A percentile compares a stretch with the other conserved stretches of the same genome.
These are phyloP conservation scores for Cercospora sp. DNA, from an alignment of 2,329 filamentous ascomycete genomes.

Conservation along the genomic window DNA sequence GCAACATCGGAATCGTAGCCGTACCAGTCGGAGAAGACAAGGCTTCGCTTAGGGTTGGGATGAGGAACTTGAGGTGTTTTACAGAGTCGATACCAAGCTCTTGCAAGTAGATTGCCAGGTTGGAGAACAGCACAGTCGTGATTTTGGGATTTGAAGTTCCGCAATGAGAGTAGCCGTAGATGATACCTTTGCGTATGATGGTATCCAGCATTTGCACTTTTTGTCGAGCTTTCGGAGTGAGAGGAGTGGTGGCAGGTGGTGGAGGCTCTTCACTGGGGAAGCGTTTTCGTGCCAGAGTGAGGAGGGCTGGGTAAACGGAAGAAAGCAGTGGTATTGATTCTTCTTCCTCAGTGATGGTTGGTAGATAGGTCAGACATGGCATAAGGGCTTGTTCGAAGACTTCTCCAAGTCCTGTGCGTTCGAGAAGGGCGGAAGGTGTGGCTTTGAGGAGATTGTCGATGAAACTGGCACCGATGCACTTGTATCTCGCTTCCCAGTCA, in stretches of 20 bases:
- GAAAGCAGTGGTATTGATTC: conserved; percentile 67
- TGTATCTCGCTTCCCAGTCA: conserved; percentile 57
- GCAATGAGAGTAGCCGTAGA: conserved; percentile 56
- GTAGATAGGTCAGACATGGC: conserved; percentile 74
- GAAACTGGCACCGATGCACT: conserved; percentile 58
- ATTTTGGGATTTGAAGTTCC: conserved; percentile 58
- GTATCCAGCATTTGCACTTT: conserved; percentile 46
- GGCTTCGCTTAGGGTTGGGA: conserved; percentile 66
- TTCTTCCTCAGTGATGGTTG: conserved; percentile 70
- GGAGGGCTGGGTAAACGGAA: conserved; percentile 66
- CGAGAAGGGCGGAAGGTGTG: conserved; percentile 57
- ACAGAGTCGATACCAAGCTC: conserved; percentile 63
- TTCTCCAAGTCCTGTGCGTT: conserved; percentile 63
- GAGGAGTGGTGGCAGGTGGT: conserved; percentile 21
- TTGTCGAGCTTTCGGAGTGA: conserved; percentile 40
- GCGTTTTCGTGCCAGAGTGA: conserved; percentile 56
- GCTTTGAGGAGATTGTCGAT: conserved; percentile 57
- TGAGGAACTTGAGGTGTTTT: conserved; percentile 68
- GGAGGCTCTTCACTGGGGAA: conserved; percentile 34
- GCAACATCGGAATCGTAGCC: conserved; percentile 61
- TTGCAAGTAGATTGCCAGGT: conserved; percentile 54
- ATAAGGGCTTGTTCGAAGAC: conserved; percentile 70
- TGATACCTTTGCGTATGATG: conserved; percentile 46
- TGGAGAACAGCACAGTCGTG: conserved; percentile 57
- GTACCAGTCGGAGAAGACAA: conserved; percentile 73